Percentiles rank a stretch among this genome's conserved stretches.
These are phyloP conservation scores for Chytridium lagenaria DNA, from an alignment of 371 early-diverging fungal genomes.

Conservation along the genomic window DNA sequence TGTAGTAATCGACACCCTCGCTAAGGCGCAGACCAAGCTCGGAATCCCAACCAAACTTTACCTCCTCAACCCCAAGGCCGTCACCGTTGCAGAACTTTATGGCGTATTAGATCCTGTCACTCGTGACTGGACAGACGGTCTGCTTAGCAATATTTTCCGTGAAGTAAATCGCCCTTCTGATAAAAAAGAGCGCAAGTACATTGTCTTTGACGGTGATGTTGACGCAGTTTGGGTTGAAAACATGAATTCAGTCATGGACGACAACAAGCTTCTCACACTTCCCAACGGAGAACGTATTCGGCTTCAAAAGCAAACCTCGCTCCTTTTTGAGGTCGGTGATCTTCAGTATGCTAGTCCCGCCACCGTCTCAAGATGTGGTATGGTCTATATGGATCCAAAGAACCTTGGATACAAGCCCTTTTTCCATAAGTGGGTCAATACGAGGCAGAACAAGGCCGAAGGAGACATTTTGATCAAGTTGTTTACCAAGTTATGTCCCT, in stretches of 20 bases:
- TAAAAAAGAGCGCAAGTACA: constrained; percentile 65
- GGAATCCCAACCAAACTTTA: constrained; percentile 60
- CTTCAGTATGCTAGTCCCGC: constrained; percentile 70
- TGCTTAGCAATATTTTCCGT: constrained; percentile 66
- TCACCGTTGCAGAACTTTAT: constrained; percentile 64
- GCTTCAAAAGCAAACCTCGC: constrained; percentile 60
- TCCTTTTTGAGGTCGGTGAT: constrained; percentile 69
- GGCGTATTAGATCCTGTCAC: constrained; percentile 63
- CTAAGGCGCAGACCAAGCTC: constrained; percentile 63
- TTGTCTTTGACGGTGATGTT: constrained; percentile 70
- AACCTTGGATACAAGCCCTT: constrained; percentile 60
- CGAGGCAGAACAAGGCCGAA: constrained; percentile 50
- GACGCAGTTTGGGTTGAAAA: constrained; percentile 74
- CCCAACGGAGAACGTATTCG: constrained; percentile 71
- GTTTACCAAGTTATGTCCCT: constrained; percentile 57
- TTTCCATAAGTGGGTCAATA: constrained; percentile 57
- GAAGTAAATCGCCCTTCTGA: constrained; percentile 66
- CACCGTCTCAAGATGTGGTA: constrained; percentile 69
- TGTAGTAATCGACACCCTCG: constrained; percentile 63
- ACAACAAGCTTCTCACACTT: constrained; percentile 64
- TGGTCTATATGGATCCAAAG: constrained; percentile 68
- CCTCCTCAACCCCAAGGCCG: constrained; percentile 65
- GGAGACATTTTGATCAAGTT: constrained; percentile 46
- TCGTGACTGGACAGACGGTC: constrained; percentile 70
- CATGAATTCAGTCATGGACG: constrained; percentile 74